Evolutionary conservation across 2,329 filamentous ascomycete species (phyloP).

Genomic region (Aspergillus quadrilineatus): DNA sequence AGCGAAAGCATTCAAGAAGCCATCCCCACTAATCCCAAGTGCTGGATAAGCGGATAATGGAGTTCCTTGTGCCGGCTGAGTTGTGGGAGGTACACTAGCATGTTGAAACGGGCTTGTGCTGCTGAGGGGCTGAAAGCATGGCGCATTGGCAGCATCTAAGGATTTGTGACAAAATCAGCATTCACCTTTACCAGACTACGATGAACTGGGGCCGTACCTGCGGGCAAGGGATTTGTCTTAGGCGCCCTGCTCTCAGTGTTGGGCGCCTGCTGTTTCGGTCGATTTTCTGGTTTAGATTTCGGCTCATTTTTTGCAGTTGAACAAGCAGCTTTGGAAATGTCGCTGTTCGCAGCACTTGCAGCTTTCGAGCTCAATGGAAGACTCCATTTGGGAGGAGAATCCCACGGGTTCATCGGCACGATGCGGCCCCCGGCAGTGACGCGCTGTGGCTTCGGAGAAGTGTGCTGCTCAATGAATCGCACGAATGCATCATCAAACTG

Average conservation of each 20-base stretch:
- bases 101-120: conserved; percentile 1
- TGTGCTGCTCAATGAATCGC: conserved; percentile 48
- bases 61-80: conserved; percentile 1
- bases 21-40: background rate
- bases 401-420: conserved; percentile 44
- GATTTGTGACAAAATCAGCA: background rate
- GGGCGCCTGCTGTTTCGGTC: conserved; percentile 1
- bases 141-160: conserved; percentile 6
- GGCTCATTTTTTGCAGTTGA: background rate
- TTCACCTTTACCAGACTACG: background rate
- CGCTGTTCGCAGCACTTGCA: conserved; percentile 4
- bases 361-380: conserved; percentile 21
- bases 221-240: conserved; percentile 9
- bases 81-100: background rate
- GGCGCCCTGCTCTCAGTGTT: conserved; percentile 1
- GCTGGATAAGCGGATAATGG: background rate
- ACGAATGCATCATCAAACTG: conserved; percentile 46
- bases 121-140: conserved; percentile 2
- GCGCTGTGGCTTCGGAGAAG: conserved; percentile 50
- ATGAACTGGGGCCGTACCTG: background rate
- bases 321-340: background rate
- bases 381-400: conserved; percentile 38
- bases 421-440: conserved; percentile 52
- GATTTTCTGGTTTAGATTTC: conserved; percentile 2
- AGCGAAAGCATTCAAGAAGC: conserved; percentile 12